Conservation (phyloP, 2,329 filamentous ascomycete species). For the Dactylellina parvicollis region DNA sequence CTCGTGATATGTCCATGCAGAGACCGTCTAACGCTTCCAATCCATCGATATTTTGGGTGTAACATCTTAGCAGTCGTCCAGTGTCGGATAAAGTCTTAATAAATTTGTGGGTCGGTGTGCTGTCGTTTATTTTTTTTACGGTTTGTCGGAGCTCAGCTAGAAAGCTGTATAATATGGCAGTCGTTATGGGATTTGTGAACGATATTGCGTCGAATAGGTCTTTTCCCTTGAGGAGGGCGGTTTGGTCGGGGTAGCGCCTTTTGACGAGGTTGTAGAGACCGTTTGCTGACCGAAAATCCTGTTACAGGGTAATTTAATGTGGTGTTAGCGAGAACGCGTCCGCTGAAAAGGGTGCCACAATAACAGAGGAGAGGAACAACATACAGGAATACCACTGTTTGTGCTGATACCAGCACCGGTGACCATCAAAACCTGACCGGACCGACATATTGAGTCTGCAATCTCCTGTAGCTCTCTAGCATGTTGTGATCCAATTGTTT, state of each 20-base stretch:
- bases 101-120: slow-evolving; percentile 74
- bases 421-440: slow-evolving; percentile 75
- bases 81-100: slow-evolving; percentile 74
- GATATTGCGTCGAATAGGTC: slow-evolving; percentile 77
- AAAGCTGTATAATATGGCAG: slow-evolving; percentile 77
- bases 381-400: slow-evolving; percentile 78
- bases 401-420: slow-evolving; percentile 80
- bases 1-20: slow-evolving; percentile 70
- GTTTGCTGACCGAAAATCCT: slow-evolving; percentile 78
- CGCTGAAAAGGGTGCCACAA: not conserved
- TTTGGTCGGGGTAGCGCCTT: slow-evolving; percentile 61
- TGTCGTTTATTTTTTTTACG: slow-evolving; percentile 69
- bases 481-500: slow-evolving; percentile 67
- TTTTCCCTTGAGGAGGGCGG: slow-evolving; percentile 71
- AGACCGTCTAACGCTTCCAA: slow-evolving; percentile 77
- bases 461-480: slow-evolving; percentile 71
- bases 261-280: slow-evolving; percentile 78
- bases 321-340: slow-evolving; percentile 55
- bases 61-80: slow-evolving; percentile 75
- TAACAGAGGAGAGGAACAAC: slow-evolving; percentile 56
- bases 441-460: slow-evolving; percentile 72
- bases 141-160: slow-evolving; percentile 74
- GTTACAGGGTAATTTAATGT: slow-evolving; percentile 1
- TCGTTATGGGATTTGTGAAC: slow-evolving; percentile 74
- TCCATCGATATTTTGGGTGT: slow-evolving; percentile 80